A percentile compares a stretch with the other conserved stretches of the same genome.
Evolutionary conservation across 805 yeast species (phyloP).

Genomic region (Saturnispora sekii): DNA sequence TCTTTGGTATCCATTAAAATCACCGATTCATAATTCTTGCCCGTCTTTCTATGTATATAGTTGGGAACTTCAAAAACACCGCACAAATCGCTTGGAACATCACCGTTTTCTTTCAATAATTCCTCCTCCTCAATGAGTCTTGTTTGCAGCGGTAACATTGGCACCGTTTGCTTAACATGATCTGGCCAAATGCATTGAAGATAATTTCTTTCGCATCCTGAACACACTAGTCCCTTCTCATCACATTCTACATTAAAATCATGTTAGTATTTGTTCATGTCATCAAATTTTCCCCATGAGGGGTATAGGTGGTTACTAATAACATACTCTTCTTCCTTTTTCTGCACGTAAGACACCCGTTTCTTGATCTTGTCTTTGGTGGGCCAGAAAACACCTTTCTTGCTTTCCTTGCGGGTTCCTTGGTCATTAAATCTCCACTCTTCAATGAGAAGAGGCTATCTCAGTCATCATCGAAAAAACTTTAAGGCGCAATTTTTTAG

Average conservation of each 20-base stretch:
- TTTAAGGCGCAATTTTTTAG: too few species aligned
- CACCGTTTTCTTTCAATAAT: slow-evolving; percentile 40
- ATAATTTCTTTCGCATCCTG: slow-evolving; percentile 28
- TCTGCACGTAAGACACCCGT: slow-evolving; percentile 31
- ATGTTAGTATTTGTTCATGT: too few species aligned
- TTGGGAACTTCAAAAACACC: slow-evolving; percentile 19
- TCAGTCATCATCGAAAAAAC: too few species aligned
- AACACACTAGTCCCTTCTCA: slow-evolving; percentile 25
- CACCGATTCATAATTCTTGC: not conserved
- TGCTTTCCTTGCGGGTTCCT: not conserved
- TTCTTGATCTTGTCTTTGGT: slow-evolving; percentile 22
- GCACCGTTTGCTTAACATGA: slow-evolving; percentile 22
- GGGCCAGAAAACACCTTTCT: slow-evolving; percentile 5
- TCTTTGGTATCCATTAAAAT: not conserved
- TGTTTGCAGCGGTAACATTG: slow-evolving; percentile 15
- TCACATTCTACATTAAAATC: slow-evolving; percentile 19
- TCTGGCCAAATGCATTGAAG: slow-evolving; percentile 28
- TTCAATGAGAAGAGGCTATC: too few species aligned
- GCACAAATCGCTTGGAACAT: slow-evolving; percentile 22
- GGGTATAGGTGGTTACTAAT: too few species aligned
- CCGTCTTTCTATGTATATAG: slow-evolving; percentile 15
- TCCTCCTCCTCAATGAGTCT: slow-evolving; percentile 8
- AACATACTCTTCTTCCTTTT: slow-evolving; percentile 25
- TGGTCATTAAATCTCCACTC: not conserved
- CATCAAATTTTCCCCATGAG: too few species aligned